Evolutionary conservation across 345 rosid species (phyloP), one percentile per base, ranked within the genome.

Genomic region (Rhodomyrtus tomentosa): DNA sequence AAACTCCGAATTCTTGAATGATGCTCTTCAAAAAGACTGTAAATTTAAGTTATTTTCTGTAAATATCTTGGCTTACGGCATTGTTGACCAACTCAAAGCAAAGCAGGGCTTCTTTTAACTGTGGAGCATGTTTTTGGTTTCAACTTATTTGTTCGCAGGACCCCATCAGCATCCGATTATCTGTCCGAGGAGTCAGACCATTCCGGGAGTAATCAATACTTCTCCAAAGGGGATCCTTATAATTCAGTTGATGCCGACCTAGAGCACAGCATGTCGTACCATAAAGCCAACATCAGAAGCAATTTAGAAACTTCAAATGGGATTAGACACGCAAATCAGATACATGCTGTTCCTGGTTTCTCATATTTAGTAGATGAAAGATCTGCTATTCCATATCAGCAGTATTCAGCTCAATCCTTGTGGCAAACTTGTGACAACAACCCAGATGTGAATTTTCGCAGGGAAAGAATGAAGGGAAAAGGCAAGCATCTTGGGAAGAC

Each of bases 181-280:
- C 82, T 90, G 29, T 91, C 95, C 14, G 97, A 89, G 80, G 96
- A 88, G 42, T 92, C 92, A 1, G 95, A 93, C 83, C 90, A 89
- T 85, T 93, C 93, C 16, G 91, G 88, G 73, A 88, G 90, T 84
- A 87, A 93, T 82, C 95, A 87, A 38, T 88, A 86, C 86, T 86
- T 85, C 45, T 91, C 90, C 4, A 92, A 92, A 89, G 94, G 92
- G 80, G 94, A 91, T 86, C 90, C 94, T 81, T 91, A 86, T 16
- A 93, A 92, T 85, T 91, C 92, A 8, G 86, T 91, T 81, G 93
- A 92, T 87, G 95, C 90, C 27, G 80, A 89, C 36, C 90, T 89
- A 85, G 95, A 92, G 90, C 93, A 95, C 86, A 91, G 87, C 88
- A 89, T 97, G 83, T 95, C 95, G 12, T 95, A 92, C 87, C 91